These are phyloP conservation scores for Microbotryomycetes sp. DNA, from an alignment of 1,284 basidiomycete species.

Conservation along the genomic window DNA sequence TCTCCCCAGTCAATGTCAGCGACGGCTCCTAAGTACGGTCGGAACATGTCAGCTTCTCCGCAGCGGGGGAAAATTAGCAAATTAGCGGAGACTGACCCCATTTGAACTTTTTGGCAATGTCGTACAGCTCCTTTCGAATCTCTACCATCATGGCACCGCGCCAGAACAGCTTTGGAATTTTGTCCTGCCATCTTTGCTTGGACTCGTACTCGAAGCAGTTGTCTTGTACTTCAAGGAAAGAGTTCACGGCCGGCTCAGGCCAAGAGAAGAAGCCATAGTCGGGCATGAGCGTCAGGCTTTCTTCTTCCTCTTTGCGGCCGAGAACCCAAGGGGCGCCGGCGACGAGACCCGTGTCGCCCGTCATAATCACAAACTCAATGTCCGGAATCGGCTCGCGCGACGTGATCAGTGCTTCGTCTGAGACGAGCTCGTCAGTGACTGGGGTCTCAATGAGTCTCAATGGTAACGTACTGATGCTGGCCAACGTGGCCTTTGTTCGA, in stretches of 20 bases:
- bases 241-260: slow-evolving; percentile 40
- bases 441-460: neutral
- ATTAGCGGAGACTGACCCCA: slow-evolving; percentile 7
- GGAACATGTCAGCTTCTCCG: neutral
- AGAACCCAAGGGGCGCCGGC: slow-evolving; percentile 30
- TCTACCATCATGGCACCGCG: slow-evolving; percentile 39
- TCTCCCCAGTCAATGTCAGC: slow-evolving; percentile 13
- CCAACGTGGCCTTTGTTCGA: slow-evolving; percentile 32
- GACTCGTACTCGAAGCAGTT: slow-evolving; percentile 35
- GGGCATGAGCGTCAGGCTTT: slow-evolving; percentile 36
- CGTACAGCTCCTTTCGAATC: slow-evolving; percentile 38
- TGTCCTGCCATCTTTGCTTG: slow-evolving; percentile 36
- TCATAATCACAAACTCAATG: slow-evolving; percentile 40
- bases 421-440: neutral
- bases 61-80: neutral
- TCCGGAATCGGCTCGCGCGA: slow-evolving; percentile 39
- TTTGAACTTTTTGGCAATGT: slow-evolving; percentile 31
- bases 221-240: slow-evolving; percentile 36
- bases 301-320: slow-evolving; percentile 32
- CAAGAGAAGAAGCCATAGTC: slow-evolving; percentile 42
- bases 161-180: slow-evolving; percentile 40
- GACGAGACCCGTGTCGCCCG: slow-evolving; percentile 35
- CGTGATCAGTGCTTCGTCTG: slow-evolving; percentile 35
- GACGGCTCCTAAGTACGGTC: neutral
- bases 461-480: slow-evolving; percentile 19